Conservation (phyloP, 2,329 filamentous ascomycete genomes). For the Magnaporthiopsis poae region DNA sequence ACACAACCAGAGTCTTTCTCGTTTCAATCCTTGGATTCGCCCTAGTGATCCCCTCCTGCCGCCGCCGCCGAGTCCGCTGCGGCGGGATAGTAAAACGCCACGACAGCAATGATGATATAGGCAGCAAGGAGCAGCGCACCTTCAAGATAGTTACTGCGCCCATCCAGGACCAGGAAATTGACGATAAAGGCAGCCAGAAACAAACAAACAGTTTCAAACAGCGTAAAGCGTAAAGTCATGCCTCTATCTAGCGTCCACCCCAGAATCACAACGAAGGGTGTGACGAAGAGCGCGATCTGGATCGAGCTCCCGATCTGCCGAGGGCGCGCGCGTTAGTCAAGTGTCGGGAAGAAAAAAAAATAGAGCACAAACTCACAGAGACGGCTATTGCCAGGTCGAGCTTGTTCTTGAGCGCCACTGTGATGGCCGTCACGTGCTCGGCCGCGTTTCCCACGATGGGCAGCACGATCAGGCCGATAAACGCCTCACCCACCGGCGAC, state of each 20-base stretch:
- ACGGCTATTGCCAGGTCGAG: constrained; percentile 68
- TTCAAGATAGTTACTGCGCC: constrained; percentile 78
- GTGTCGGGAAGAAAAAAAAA: neutral
- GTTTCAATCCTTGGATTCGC: neutral
- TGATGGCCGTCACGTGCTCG: constrained; percentile 62
- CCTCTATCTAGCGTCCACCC: constrained; percentile 59
- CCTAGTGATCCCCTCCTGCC: constrained; percentile 31
- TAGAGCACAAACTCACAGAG: constrained; percentile 27
- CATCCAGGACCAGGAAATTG: constrained; percentile 78
- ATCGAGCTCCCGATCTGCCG: constrained; percentile 51
- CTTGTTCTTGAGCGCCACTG: constrained; percentile 64
- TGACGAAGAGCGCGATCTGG: constrained; percentile 63
- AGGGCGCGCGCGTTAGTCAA: neutral
- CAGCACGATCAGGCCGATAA: constrained; percentile 62
- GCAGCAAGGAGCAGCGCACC: constrained; percentile 59
- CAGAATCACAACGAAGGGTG: constrained; percentile 58
- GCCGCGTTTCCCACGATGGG: constrained; percentile 66
- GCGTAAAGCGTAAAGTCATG: constrained; percentile 77
- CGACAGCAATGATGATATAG: constrained; percentile 58
- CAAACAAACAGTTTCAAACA: constrained; percentile 79
- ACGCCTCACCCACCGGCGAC: constrained; percentile 46
- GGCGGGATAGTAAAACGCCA: constrained; percentile 56
- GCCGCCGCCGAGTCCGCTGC: constrained; percentile 18
- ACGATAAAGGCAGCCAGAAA: constrained; percentile 79
- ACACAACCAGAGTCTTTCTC: no score